Evolutionary conservation across 2,329 filamentous ascomycete genomes (phyloP).

Genomic region (Sphaerulina musiva): DNA sequence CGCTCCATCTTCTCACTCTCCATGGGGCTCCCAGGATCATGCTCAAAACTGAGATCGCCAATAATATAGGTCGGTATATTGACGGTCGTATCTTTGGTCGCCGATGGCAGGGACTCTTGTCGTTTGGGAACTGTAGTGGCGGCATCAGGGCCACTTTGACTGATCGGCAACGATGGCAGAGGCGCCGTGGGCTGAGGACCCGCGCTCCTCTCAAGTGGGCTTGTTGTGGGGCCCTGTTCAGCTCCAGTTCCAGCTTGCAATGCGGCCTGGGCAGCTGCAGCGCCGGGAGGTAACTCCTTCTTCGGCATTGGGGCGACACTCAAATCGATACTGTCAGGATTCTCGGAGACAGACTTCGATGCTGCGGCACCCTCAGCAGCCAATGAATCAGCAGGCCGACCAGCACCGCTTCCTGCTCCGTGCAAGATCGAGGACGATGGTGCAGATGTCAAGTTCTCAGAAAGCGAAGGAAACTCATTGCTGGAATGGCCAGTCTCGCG

Average conservation of each 20-base stretch:
- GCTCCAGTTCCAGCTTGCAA: neutral
- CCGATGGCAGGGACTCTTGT: neutral
- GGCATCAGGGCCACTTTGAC: neutral
- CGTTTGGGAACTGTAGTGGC: neutral
- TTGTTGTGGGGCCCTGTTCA: neutral
- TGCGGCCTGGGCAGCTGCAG: slow-evolving; percentile 1
- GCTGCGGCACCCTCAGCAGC: neutral
- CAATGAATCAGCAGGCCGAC: neutral
- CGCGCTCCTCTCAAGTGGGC: neutral
- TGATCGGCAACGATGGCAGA: slow-evolving; percentile 4
- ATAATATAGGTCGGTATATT: neutral
- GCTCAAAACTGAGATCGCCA: slow-evolving; percentile 12
- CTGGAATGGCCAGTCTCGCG: neutral
- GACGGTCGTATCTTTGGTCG: neutral
- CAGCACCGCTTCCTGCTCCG: neutral
- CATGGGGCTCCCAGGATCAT: slow-evolving; percentile 2
- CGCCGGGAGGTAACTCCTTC: neutral
- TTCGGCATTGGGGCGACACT: neutral
- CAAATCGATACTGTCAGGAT: neutral
- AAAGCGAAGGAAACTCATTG: neutral
- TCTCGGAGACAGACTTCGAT: neutral
- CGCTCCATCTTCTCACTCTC: slow-evolving; percentile 1
- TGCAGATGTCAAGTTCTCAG: neutral
- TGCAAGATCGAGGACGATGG: neutral
- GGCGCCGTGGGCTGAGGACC: neutral